A percentile compares a stretch with the other conserved stretches of the same genome.
Conservation (phyloP, 371 early-diverging fungal species). For the Rhizomucor pusillus region DNA sequence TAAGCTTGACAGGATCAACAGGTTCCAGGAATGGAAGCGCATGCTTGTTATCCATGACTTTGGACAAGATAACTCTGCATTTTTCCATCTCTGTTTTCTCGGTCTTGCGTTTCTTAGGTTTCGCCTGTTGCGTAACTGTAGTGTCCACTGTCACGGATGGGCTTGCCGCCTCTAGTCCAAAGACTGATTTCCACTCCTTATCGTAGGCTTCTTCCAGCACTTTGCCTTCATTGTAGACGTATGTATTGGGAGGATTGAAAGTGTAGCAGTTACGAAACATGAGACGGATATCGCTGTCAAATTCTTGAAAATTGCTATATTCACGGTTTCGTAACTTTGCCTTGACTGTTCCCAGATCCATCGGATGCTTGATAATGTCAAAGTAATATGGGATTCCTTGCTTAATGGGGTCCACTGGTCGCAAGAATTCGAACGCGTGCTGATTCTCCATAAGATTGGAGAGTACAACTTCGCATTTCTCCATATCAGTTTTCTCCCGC, state of each 20-base stretch:
- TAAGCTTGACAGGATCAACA: slow-evolving; percentile 67
- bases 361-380: slow-evolving; percentile 87
- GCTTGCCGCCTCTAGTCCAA: slow-evolving; percentile 21
- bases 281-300: slow-evolving; percentile 60
- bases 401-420: slow-evolving; percentile 45
- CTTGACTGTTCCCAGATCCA: slow-evolving; percentile 95
- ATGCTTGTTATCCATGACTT: slow-evolving; percentile 34
- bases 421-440: slow-evolving; percentile 32
- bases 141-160: background rate
- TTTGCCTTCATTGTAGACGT: slow-evolving; percentile 69
- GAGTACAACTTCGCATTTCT: slow-evolving; percentile 23
- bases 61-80: slow-evolving; percentile 34
- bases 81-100: slow-evolving; percentile 23
- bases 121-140: background rate
- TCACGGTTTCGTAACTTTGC: slow-evolving; percentile 60
- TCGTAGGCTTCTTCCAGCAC: slow-evolving; percentile 61
- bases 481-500: slow-evolving; percentile 15
- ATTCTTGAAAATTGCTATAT: slow-evolving; percentile 44
- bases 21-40: slow-evolving; percentile 43
- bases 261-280: slow-evolving; percentile 86
- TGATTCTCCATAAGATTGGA: slow-evolving; percentile 21
- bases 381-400: slow-evolving; percentile 64
- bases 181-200: slow-evolving; percentile 43
- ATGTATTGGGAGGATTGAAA: slow-evolving; percentile 86
- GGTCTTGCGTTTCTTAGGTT: background rate